Evolutionary conservation across 2,329 filamentous ascomycete genomes (phyloP), one percentile per base, ranked within the genome.

Genomic region (Aphanoascus verrucosus): DNA sequence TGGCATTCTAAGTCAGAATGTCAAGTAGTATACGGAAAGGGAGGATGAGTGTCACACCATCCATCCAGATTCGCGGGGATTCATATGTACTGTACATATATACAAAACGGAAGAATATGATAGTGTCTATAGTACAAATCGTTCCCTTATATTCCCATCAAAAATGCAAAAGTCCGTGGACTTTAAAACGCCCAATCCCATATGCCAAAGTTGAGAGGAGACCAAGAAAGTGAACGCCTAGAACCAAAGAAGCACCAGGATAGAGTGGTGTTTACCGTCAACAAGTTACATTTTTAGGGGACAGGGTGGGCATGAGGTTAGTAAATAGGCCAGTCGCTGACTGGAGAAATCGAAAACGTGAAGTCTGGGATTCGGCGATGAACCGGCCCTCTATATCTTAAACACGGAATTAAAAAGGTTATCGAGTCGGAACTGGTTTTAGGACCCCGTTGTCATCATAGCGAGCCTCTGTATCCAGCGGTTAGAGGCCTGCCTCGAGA

Each of bases 401-500:
- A 3, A 31, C 28, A 54, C 12, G 28, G 23, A 23, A 28, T 37
- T 20, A 23, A n/a, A 0, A 23, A 34, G 20, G 45, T 44, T 40
- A 31, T 14, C 42, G 45, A 35, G 53, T 61, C 34, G 78, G 72
- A 32, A 81, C 72, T 8, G 80, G 78, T 53, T 70, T 79, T 57
- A 91, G 70, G 62, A 84, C 79, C 1, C 87, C 86, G 62, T 89
- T 84, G 61, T 89, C 82, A 68, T 91, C 87, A 68, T 93, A 93
- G 67, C 81, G 86, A 48, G 88, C 88, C 72, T 93, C 85, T 88
- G 67, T 56, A 48, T 42, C 12, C 3, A 40, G 1, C 9, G 3
- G 15, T 48, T 17, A 49, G 51, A 19, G 9, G 35, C 2, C 3
- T 2, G 23, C 23, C 37, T 3, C 5, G 31, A 52, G 20, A 32